Evolutionary conservation across 2,329 filamentous ascomycete genomes (phyloP), one percentile per base, ranked within the genome.

Genomic region (Penicillium sp.): DNA sequence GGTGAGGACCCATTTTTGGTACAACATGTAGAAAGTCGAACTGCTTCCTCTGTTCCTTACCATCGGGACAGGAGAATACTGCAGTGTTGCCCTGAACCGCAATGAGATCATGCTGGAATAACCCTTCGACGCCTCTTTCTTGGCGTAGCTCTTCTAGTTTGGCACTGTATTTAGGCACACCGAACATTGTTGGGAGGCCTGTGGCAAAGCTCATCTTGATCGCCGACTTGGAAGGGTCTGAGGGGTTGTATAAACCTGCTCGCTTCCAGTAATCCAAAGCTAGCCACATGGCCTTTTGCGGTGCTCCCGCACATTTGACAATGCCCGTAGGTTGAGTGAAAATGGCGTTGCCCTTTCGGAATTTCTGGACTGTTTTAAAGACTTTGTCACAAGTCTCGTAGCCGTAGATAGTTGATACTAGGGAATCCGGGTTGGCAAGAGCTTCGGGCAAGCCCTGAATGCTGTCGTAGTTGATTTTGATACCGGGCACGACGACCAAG

Each of bases 211-310:
- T 78, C 57, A 85, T 81, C 21, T 79, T 74, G 64, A 86, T 79
- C 2, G 76, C 65, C 0, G 81, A 83, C 4, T 49, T 46, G 1
- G 74, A 64, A 0, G 74, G 64, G 51, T 76, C 72, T 52, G 59
- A 57, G 1, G 77, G 65, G 54, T 79, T 68, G 70, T 85, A 86
- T 3, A 83, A 67, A 1, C 82, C 83, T 0, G 75, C 74, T 26
- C 74, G 72, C 70, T 81, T 84, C 84, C 84, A 87, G 70, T 83
- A 71, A 65, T 86, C 82, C 42, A 85, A 71, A 1, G 84, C 84
- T 16, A 87, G 78, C 84, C 84, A 87, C 82, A 86, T 82, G 65
- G 81, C 74, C 72, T 87, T 87, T 60, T 87, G 84, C 10, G 84
- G 84, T 2, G 83, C 84, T 39, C 84, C 84, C 2, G 84, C 84